phyloP scores from a whole-genome alignment of 2,329 filamentous ascomycete genomes.

The Penicillium janthinellum region DNA sequence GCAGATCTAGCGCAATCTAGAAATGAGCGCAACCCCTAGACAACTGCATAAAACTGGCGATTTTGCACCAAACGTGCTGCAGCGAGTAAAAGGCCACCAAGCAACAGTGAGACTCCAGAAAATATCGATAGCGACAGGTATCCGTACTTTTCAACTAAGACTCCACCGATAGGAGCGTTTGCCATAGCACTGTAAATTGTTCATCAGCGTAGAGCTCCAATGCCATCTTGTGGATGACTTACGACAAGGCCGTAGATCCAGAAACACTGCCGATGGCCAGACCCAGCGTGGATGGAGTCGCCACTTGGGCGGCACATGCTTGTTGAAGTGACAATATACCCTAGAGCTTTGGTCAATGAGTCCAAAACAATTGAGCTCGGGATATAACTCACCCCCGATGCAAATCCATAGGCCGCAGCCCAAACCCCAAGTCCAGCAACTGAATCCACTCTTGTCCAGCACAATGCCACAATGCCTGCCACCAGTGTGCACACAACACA shows the following conservation, averaged over 20 bases:
- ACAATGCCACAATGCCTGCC: constrained; percentile 47
- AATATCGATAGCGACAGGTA: constrained; percentile 48
- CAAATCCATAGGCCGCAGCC: constrained; percentile 50
- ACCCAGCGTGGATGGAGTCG: constrained; percentile 43
- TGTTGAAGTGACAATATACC: constrained; percentile 51
- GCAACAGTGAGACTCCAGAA: constrained; percentile 35
- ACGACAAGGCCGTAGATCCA: constrained; percentile 48
- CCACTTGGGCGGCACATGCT: constrained; percentile 49
- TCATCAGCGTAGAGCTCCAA: neutral
- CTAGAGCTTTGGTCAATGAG: constrained; percentile 25
- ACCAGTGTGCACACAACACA: constrained; percentile 32
- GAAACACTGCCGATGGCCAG: constrained; percentile 48
- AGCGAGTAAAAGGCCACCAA: constrained; percentile 28
- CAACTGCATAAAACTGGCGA: constrained; percentile 6
- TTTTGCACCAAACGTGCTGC: constrained; percentile 14
- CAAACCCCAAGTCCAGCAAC: constrained; percentile 50
- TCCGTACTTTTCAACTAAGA: constrained; percentile 41
- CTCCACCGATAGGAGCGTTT: constrained; percentile 47
- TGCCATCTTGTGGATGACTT: constrained; percentile 20
- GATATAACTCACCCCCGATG: constrained; percentile 42
- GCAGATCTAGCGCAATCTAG: no score
- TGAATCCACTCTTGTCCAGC: constrained; percentile 47
- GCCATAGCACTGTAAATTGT: constrained; percentile 38
- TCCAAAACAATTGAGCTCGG: neutral
- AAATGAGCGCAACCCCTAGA: neutral